Evolutionary conservation across 2,329 filamentous ascomycete species (phyloP), one percentile per base, ranked within the genome.

Genomic region (Thermothelomyces thermophilus): DNA sequence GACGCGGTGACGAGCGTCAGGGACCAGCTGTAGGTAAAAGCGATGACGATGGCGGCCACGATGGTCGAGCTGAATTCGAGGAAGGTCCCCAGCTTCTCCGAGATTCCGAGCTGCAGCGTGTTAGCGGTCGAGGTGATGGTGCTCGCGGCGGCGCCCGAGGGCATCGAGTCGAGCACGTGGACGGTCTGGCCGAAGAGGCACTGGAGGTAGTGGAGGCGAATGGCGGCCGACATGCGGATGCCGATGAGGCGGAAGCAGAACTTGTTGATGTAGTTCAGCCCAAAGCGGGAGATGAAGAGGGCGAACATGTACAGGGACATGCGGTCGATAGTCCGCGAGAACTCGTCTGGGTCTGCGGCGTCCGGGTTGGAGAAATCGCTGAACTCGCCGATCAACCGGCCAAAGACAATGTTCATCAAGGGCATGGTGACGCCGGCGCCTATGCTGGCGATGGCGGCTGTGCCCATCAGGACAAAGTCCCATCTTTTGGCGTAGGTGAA

Each of bases 281-380:
- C 61, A 56, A 86, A 82, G 41, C 83, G 80, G 13, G 70, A 84
- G 35, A 89, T 65, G 63, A 89, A 90, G 6, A 90, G 70, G 48
- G 80, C 80, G 48, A 89, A 76, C 59, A 89, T 81, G 64, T 83
- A 87, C 0, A 90, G 68, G 64, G 77, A 65, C 51, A 76, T 68
- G 41, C 58, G 66, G 56, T 79, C 71, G 28, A 79, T 58, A 10
- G 57, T 58, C 2, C 56, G 51, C 16, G 65, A 57, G 56, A 81
- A 80, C 5, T 70, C 54, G 2, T 55, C 62, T 41, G 63, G 64
- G 4, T 66, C 62, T 3, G 50, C 48, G 17, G 59, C 54, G 8
- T 63, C 68, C 2, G 67, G 63, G 6, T 60, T 60, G 6, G 59
- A 60, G 22, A 66, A 60, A 50, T 68, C 68, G 58, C 72, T 75